These are phyloP conservation scores for Centella asiatica DNA, from an alignment of 129 eudicot species.

Conservation along the genomic window DNA sequence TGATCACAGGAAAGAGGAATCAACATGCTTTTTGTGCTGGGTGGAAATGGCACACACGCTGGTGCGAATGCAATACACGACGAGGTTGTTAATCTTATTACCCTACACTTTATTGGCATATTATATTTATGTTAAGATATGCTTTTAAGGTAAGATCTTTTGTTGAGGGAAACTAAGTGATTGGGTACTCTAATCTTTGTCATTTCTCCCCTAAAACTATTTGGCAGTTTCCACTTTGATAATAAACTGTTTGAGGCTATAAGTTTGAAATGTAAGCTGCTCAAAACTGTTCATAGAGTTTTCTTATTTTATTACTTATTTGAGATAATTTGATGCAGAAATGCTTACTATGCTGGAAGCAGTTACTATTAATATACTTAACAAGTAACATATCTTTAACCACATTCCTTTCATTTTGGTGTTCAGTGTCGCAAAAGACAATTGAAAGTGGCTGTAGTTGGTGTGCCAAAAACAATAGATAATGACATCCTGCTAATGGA, in stretches of 20 bases:
- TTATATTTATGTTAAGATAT: not conserved
- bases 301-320: not conserved
- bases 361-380: not conserved
- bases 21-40: constrained; percentile 94
- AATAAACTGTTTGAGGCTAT: not conserved
- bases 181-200: not conserved
- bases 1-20: constrained; percentile 80
- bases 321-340: not conserved
- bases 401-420: constrained; percentile 12
- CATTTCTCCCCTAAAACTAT: not conserved
- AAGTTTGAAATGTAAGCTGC: not conserved
- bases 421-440: constrained; percentile 68
- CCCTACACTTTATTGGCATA: constrained; percentile 9
- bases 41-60: constrained; percentile 99
- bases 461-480: constrained; percentile 98
- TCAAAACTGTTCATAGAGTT: not conserved
- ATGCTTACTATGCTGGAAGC: not conserved
- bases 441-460: constrained; percentile 88
- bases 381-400: not conserved
- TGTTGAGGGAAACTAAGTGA: not conserved
- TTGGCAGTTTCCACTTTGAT: not conserved
- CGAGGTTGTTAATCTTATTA: constrained; percentile 48
- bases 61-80: constrained; percentile 92
- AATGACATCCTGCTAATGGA: constrained; percentile 97
- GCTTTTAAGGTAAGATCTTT: not conserved